Base-by-base conservation (phyloP, 2,329 filamentous ascomycete species). In the Sclerotinia borealis region DNA sequence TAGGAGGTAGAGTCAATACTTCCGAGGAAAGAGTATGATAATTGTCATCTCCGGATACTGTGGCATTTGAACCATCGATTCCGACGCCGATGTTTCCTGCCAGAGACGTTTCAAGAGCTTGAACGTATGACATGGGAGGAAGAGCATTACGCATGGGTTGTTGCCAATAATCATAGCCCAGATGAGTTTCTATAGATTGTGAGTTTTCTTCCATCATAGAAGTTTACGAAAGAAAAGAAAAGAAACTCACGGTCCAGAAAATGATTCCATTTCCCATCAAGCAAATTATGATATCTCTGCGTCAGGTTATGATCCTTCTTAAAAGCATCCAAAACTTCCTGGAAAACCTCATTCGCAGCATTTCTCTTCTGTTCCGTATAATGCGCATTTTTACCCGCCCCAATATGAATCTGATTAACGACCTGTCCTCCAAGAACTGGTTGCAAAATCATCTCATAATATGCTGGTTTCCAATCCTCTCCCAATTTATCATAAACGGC, bases 91-190 rank as follows among this genome's bases (percentile, higher is more conserved):
- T 77, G 61, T 86, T 80, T 9, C 88, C 88, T 0, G 83, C 81
- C 7, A 89, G 76, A 6, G 82, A 81, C 15, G 80, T 79, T 59
- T 87, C 83, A 1, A 79, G 75, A 2, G 78, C 79, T 71, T 87
- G 84, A 1, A 87, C 83, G 67, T 83, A 87, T 6, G 80, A 76
- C 66, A 89, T 78, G 9, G 83, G 80, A 0, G 87, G 86, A 1
- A 88, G 80, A 0, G 82, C 81, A 71, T 91, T 88, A 39, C 86
- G 79, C 87, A 90, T 90, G 1, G 88, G 86, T 72, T 90, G 87
- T 74, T 91, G 88, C 87, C 80, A 80, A 54, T 77, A 59, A 27
- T 67, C 77, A 52, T 81, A 84, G 25, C 81, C 81, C 10, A 84
- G 74, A 68, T 84, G 83, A 0, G 81, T 83, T 76, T 83, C 71